phyloP scores from a whole-genome alignment of 768 basidiomycete genomes.

The Lactarius sp. region DNA sequence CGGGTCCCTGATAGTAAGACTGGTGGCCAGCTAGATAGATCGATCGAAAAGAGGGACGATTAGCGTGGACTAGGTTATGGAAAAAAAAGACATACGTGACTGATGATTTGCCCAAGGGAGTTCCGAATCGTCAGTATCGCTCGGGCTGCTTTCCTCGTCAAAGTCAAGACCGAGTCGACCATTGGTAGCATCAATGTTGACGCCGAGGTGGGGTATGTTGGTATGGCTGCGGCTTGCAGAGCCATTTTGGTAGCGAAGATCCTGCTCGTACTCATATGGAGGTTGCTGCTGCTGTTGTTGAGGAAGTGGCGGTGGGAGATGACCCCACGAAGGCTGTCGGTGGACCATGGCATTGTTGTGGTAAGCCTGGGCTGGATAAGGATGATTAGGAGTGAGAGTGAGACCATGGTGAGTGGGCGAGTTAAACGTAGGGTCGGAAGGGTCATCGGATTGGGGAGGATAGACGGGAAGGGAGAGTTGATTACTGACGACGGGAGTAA shows the following conservation, averaged over 20 bases:
- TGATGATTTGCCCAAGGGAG: conserved; percentile 45
- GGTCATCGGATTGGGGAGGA: conserved; percentile 45
- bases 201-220: conserved; percentile 37
- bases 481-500: conserved; percentile 48
- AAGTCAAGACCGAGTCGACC: conserved; percentile 59
- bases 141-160: conserved; percentile 33
- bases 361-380: conserved; percentile 75
- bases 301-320: conserved; percentile 33
- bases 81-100: conserved; percentile 21
- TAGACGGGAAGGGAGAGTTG: conserved; percentile 43
- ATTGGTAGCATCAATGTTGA: conserved; percentile 50
- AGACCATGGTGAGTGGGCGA: conserved; percentile 47
- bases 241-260: conserved; percentile 29
- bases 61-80: neutral
- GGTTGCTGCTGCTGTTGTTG: conserved; percentile 31
- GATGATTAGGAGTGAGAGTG: conserved; percentile 74
- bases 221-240: conserved; percentile 26
- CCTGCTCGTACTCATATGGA: conserved; percentile 25
- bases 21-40: conserved; percentile 6
- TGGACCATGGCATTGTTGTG: conserved; percentile 39
- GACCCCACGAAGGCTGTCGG: conserved; percentile 25
- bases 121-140: conserved; percentile 50
- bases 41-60: neutral
- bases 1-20: conserved; percentile 9
- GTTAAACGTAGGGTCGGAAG: conserved; percentile 45